Evolutionary conservation across 2,329 filamentous ascomycete genomes (phyloP), one percentile per base, ranked within the genome.

Genomic region (Fusarium veterinarium): DNA sequence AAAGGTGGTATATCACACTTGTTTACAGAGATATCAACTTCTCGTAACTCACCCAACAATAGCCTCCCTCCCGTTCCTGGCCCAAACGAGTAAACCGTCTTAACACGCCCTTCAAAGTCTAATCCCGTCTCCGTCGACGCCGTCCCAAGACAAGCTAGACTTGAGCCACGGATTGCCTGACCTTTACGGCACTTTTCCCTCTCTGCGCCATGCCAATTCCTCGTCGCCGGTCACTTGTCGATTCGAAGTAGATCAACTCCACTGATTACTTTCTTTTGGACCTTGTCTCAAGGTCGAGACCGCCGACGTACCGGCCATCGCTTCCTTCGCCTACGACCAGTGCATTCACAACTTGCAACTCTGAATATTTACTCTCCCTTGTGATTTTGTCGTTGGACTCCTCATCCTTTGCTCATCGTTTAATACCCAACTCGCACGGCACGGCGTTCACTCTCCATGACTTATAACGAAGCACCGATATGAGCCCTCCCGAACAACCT

Each of bases 401-500:
- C 16, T 56, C 45, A 48, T 38, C 28, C 16, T 57, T 40, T 64
- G 19, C 20, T 28, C 23, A 59, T 57, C 45, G 8, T 62, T 63
- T 46, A 60, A 28, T 44, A 48, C 30, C 13, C 19, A 64, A 55
- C 62, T 61, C 48, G 59, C 61, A 59, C 52, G 37, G 60, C 48
- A 72, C 60, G 59, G 53, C 67, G 37, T 64, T 59, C 66, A 51
- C 45, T 67, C 67, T 69, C 71, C 63, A 76, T 78, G 72, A 64
- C 67, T 77, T 77, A 75, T 70, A 73, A 76, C 60, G 67, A 60
- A 62, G 63, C 51, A 69, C 64, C 80, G 80, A 80, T 66, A 82
- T 82, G 80, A 78, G 74, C 67, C 73, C 78, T 55, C 74, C 77
- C 58, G 78, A 80, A 72, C 74, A 77, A 70, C 66, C 74, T 75